Base-by-base conservation (phyloP, 768 basidiomycete species). In the Trametes gibbosa region DNA sequence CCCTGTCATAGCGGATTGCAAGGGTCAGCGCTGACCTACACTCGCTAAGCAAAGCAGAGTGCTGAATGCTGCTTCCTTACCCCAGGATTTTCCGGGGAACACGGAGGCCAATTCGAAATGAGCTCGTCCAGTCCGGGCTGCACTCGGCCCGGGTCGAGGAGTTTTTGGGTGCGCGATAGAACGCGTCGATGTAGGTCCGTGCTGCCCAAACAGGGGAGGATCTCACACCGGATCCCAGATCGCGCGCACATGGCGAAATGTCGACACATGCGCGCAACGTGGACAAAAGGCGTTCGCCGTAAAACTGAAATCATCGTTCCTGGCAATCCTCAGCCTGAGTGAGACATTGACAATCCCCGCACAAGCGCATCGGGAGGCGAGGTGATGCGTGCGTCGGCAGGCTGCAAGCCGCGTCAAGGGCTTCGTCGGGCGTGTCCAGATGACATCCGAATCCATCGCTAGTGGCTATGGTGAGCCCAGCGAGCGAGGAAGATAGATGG, bases 91-190 rank as follows among this genome's bases (percentile, higher is more conserved):
- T 32, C 29, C 29, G 29, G 10, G 10, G 10, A 10, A 32, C 29
- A 5, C 29, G 29, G 29, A 32, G 29, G 29, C 29, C 29, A 32
- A 13, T 17, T 23, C 6, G 12, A 34, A 34, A 39, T 40, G 34
- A 50, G 13, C 37, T 45, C 41, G 19, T 35, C 7, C 12, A 24
- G 41, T 25, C 41, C 57, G 50, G 57, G 21, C 27, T 49, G 39
- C 27, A n/a, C 4, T 53, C 52, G 58, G 58, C 46, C 52, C 58
- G 58, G 47, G 12, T 53, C 58, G 52, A 59, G 52, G 51, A 59
- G 47, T 21, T 16, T 49, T 53, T 53, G 25, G 37, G 24, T 24
- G 21, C 29, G 13, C 21, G 52, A 42, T 53, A 13, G 16, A n/a
- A 25, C 45, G 32, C 39, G 43, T 25, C 51, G 50, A 59, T 59